Evolutionary conservation across 176 grass and related monocot genomes (phyloP).

Genomic region (Oryza meyeriana): DNA sequence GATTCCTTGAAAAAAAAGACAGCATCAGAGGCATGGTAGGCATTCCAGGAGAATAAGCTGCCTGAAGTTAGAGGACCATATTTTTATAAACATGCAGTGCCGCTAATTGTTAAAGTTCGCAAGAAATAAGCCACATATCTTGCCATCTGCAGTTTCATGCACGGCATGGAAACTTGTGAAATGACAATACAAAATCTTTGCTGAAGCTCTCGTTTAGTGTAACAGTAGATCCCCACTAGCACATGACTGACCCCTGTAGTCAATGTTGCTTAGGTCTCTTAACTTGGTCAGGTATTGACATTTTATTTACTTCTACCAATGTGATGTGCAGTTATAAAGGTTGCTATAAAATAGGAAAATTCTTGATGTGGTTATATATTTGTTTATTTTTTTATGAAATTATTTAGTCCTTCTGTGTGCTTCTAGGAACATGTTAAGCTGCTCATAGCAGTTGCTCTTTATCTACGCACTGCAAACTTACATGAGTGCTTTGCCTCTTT

Average conservation of each 20-base stretch:
- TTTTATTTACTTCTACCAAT: neutral
- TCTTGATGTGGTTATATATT: neutral
- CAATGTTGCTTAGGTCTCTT: neutral
- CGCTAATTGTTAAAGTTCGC: constrained; percentile 11
- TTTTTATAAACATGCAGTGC: neutral
- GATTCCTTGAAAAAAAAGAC: neutral
- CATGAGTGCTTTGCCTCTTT: constrained; percentile 1
- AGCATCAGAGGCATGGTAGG: neutral
- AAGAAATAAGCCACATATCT: neutral
- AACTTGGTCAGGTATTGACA: neutral
- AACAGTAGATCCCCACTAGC: neutral
- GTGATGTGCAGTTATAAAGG: neutral
- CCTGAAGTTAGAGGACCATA: neutral
- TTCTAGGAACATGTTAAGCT: neutral
- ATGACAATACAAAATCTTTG: neutral
- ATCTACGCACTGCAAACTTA: neutral
- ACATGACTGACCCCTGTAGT: neutral
- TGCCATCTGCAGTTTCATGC: neutral
- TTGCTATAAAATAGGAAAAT: neutral
- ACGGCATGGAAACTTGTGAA: neutral
- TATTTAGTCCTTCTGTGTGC: neutral
- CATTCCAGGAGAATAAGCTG: neutral
- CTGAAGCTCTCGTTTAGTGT: neutral
- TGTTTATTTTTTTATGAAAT: neutral
- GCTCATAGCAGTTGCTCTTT: neutral